Base-by-base conservation (phyloP, 768 basidiomycete genomes). In the Coprinopsis strossmayeri region DNA sequence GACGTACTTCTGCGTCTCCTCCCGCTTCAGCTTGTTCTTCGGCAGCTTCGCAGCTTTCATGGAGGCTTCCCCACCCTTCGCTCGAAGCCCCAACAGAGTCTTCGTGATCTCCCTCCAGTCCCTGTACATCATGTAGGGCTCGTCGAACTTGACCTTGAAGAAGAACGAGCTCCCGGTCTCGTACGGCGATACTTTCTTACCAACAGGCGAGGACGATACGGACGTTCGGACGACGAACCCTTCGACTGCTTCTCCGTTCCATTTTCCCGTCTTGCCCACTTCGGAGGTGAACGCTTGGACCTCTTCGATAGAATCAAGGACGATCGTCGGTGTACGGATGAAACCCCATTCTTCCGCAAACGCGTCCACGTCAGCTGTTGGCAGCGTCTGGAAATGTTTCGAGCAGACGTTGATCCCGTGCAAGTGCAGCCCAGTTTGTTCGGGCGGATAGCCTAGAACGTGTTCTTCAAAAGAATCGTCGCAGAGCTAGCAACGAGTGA, bases 91-190 rank as follows among this genome's bases (percentile, higher is more conserved):
- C 7, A 93, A 70, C n/a, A 95, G 70, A 10, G 63, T 65, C 62
- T 90, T 89, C 4, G 96, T 97, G 45, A 94, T 74, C 66, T 98
- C 95, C 48, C 95, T 78, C 92, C 93, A 98, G 61, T 94, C 90
- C 48, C 96, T 85, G 67, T 96, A 98, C 82, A 95, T 94, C 77
- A 97, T 83, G 63, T 99, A 99, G 2, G 95, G 95, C 60, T 98
- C 91, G 64, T 98, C 93, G 64, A 97, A 98, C 63, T 99, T 99
- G 69, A 98, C 77, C 62, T 99, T 99, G 82, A 96, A 98, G 77
- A 99, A 97, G 74, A 97, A 95, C 0, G 91, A 85, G 1, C 87
- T 81, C 25, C 86, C 90, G 0, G 82, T 65, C 0, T 73, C 63
- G 60, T 97, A 96, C 0, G 92, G 93, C 1, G 78, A 74, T 15